Conservation (phyloP, 768 basidiomycete genomes). For the Serendipita sp. region DNA sequence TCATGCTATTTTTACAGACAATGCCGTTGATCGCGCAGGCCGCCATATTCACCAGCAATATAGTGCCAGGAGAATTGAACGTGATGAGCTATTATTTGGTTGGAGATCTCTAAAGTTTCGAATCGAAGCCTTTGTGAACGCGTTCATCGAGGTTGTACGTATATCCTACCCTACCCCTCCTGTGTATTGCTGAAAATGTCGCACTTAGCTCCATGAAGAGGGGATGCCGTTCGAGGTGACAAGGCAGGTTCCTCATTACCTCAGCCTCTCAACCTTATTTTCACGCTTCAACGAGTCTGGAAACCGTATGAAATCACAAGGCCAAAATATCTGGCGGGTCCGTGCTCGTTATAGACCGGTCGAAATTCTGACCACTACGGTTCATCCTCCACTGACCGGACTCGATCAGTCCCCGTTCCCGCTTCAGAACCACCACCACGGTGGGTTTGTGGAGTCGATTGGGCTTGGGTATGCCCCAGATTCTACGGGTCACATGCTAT, state of each 20-base stretch:
- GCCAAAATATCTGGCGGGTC: constrained; percentile 1
- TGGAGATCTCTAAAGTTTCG: constrained; percentile 3
- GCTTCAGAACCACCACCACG: neutral
- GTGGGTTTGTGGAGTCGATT: too few relatives aligned
- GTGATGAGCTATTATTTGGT: neutral
- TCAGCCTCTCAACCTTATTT: neutral
- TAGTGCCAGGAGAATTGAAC: neutral
- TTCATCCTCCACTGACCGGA: too few relatives aligned
- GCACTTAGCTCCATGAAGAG: neutral
- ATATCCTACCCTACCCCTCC: too few relatives aligned
- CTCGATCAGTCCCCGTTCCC: neutral
- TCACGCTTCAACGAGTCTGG: constrained; percentile 7
- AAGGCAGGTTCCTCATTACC: neutral
- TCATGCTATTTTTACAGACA: neutral
- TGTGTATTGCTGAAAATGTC: neutral
- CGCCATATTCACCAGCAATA: neutral
- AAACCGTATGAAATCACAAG: constrained; percentile 5
- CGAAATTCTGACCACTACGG: neutral
- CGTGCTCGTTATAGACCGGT: neutral
- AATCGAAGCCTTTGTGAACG: constrained; percentile 4
- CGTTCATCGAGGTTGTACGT: neutral
- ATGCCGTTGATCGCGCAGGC: neutral
- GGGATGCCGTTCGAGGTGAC: neutral
- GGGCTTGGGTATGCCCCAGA: neutral
- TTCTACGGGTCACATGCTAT: neutral